Evolutionary conservation across 2,329 filamentous ascomycete genomes (phyloP).

Genomic region (Trichoderma atroviride): DNA sequence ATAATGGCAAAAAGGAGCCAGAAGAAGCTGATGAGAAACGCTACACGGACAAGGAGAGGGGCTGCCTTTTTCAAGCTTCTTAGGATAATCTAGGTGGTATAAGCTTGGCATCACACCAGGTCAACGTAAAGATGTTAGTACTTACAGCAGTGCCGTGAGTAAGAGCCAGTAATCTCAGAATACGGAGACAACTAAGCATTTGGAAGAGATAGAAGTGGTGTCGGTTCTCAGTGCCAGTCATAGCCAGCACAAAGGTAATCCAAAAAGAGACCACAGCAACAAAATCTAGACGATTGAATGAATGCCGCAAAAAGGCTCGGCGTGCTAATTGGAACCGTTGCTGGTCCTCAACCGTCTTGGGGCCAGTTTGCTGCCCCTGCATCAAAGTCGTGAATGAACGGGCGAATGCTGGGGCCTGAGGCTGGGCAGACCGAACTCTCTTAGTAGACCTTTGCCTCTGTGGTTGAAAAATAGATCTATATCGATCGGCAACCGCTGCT

Average conservation of each 20-base stretch:
- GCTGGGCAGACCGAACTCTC: constrained; percentile 50
- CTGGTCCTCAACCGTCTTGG: constrained; percentile 70
- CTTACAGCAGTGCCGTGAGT: constrained; percentile 90
- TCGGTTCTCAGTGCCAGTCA: constrained; percentile 67
- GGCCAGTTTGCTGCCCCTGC: constrained; percentile 59
- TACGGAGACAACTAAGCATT: constrained; percentile 95
- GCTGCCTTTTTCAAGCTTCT: constrained; percentile 94
- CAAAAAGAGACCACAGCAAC: constrained; percentile 93
- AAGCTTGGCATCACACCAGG: constrained; percentile 24
- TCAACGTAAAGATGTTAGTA: background rate
- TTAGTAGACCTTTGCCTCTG: constrained; percentile 71
- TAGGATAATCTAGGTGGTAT: constrained; percentile 71
- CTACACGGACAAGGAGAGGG: constrained; percentile 86
- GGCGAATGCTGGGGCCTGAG: constrained; percentile 66
- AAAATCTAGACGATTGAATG: constrained; percentile 95
- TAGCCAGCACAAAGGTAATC: constrained; percentile 78
- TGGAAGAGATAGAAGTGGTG: constrained; percentile 86
- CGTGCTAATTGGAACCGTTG: constrained; percentile 85
- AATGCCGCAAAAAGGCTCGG: constrained; percentile 89
- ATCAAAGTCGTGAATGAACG: constrained; percentile 81
- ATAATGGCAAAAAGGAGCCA: constrained; percentile 97
- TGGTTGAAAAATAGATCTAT: constrained; percentile 77
- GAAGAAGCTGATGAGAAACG: constrained; percentile 93
- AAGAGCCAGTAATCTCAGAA: constrained; percentile 84
- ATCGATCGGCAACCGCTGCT: constrained; percentile 74